Conservation (phyloP, 2,329 filamentous ascomycete genomes). For the Endothia cerciana region DNA sequence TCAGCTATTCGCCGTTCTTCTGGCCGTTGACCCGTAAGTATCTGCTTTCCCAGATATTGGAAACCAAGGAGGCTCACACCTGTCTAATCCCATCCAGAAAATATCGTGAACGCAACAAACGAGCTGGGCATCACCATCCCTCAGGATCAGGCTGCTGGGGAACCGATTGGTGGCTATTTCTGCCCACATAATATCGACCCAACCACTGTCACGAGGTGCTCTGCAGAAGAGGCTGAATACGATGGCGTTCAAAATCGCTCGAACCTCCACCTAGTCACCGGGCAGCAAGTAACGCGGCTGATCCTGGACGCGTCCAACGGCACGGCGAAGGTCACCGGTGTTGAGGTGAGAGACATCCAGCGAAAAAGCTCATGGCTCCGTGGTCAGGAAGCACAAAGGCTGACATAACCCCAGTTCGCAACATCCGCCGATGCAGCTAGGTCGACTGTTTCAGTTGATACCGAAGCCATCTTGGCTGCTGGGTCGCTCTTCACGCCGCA, state of each 20-base stretch:
- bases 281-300: slow-evolving; percentile 36
- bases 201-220: slow-evolving; percentile 35
- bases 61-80: not conserved
- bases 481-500: slow-evolving; percentile 49
- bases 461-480: slow-evolving; percentile 48
- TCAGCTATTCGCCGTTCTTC: slow-evolving; percentile 38
- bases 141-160: slow-evolving; percentile 29
- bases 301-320: slow-evolving; percentile 21
- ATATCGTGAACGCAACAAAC: slow-evolving; percentile 31
- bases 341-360: slow-evolving; percentile 23
- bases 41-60: not conserved
- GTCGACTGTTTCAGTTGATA: slow-evolving; percentile 32
- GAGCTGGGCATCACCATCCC: slow-evolving; percentile 30
- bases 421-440: slow-evolving; percentile 12
- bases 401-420: slow-evolving; percentile 14
- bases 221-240: slow-evolving; percentile 37
- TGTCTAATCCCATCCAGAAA: slow-evolving; percentile 19
- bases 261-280: slow-evolving; percentile 37
- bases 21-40: slow-evolving; percentile 35
- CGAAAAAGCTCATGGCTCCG: no score
- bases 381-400: not conserved
- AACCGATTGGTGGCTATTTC: slow-evolving; percentile 32
- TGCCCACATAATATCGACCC: slow-evolving; percentile 34
- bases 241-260: slow-evolving; percentile 30
- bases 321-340: slow-evolving; percentile 28